These are phyloP conservation scores for Suaeda aralocaspica DNA, from an alignment of 148 eudicot species.

Conservation along the genomic window DNA sequence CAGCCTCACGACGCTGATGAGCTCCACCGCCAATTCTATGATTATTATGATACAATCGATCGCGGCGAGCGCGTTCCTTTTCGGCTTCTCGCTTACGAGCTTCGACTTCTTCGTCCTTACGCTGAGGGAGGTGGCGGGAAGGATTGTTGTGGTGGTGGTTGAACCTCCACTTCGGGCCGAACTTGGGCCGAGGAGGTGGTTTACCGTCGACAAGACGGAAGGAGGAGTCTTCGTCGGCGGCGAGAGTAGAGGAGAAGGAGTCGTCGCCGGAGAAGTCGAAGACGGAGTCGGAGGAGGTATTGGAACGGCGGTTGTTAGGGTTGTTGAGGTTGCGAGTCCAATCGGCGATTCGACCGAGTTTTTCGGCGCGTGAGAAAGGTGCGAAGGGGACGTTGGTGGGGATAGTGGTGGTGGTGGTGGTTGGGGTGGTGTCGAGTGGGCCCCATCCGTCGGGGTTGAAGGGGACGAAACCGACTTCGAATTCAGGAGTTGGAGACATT, in stretches of 20 bases:
- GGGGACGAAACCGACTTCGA: constrained; percentile 64
- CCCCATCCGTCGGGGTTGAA: constrained; percentile 98
- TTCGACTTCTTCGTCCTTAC: constrained; percentile 86
- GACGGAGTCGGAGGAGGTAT: constrained; percentile 47
- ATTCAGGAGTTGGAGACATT: constrained; percentile 21
- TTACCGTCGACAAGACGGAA: constrained; percentile 87
- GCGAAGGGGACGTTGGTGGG: constrained; percentile 68
- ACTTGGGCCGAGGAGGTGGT: constrained; percentile 62
- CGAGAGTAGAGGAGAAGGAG: constrained; percentile 48
- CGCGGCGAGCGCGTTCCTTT: constrained; percentile 78
- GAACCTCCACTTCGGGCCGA: constrained; percentile 80
- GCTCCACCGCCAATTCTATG: constrained; percentile 45
- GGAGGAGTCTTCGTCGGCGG: constrained; percentile 56
- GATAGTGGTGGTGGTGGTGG: constrained; percentile 17
- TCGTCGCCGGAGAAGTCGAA: constrained; percentile 93
- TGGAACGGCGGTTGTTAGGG: constrained; percentile 21
- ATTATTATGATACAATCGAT: constrained; percentile 57
- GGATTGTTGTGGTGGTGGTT: constrained; percentile 47
- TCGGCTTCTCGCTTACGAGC: constrained; percentile 79
- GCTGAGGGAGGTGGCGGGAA: constrained; percentile 52
- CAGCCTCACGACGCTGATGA: constrained; percentile 67
- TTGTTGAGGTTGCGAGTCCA: constrained; percentile 65
- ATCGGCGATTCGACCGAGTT: constrained; percentile 59
- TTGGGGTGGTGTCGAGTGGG: constrained; percentile 44
- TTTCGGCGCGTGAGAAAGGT: constrained; percentile 77